These are phyloP conservation scores for Hemisphaericaspora xylanilytica DNA, from an alignment of 1,139 yeast species.

Conservation along the genomic window DNA sequence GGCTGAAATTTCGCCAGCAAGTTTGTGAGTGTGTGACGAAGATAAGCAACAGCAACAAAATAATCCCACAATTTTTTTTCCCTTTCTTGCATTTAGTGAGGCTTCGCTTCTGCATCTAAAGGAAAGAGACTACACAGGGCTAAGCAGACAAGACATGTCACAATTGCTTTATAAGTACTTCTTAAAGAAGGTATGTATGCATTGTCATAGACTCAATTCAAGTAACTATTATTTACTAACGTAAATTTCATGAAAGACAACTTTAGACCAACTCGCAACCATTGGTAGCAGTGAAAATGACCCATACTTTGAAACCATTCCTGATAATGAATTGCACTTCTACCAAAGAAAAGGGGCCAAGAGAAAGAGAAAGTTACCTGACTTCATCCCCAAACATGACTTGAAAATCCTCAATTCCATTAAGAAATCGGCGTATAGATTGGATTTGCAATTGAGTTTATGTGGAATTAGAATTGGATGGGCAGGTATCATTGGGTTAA, in stretches of 20 bases:
- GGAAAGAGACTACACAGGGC: too few species aligned
- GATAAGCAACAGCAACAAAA: too few species aligned
- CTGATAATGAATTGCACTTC: slow-evolving; percentile 44
- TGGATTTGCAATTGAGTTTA: slow-evolving; percentile 60
- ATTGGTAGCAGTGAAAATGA: slow-evolving; percentile 40
- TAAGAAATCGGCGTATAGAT: slow-evolving; percentile 58
- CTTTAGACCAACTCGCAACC: slow-evolving; percentile 32
- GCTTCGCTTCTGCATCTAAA: too few species aligned
- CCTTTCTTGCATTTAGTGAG: too few species aligned
- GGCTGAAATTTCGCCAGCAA: too few species aligned
- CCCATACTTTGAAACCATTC: slow-evolving; percentile 51
- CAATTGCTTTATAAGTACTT: slow-evolving; percentile 25
- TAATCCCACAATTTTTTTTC: background rate
- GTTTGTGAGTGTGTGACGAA: too few species aligned
- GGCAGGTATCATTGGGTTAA: slow-evolving; percentile 66
- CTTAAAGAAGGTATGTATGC: slow-evolving; percentile 37
- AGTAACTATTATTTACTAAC: slow-evolving; percentile 6
- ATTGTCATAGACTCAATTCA: background rate
- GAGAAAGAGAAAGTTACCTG: slow-evolving; percentile 51
- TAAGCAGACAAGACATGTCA: too few species aligned
- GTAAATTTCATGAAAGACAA: slow-evolving; percentile 23
- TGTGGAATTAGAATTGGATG: slow-evolving; percentile 72
- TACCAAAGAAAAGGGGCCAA: slow-evolving; percentile 48
- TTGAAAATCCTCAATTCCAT: slow-evolving; percentile 51
- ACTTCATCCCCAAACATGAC: slow-evolving; percentile 54